These are phyloP conservation scores for Arthrobotrys iridis DNA, from an alignment of 2,329 filamentous ascomycete genomes.

Conservation along the genomic window DNA sequence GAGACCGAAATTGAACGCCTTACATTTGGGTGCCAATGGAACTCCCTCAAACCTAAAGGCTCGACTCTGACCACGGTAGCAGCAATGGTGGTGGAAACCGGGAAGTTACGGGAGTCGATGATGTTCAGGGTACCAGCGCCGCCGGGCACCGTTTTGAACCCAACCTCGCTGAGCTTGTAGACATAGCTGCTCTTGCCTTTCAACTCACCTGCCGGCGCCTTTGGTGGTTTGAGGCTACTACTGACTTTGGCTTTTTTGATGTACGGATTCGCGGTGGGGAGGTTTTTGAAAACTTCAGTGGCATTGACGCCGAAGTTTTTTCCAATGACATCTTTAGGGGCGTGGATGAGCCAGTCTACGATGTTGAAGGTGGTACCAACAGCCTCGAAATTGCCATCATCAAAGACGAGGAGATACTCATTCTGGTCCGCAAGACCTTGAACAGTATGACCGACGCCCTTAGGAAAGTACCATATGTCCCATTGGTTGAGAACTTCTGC, in stretches of 20 bases:
- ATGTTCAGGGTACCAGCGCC: conserved; percentile 72
- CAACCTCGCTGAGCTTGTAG: conserved; percentile 65
- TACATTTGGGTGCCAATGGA: conserved; percentile 77
- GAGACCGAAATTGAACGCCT: conserved; percentile 57
- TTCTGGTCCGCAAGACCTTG: conserved; percentile 74
- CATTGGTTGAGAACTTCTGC: conserved; percentile 68
- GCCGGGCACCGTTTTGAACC: conserved; percentile 68
- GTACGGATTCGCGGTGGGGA: conserved; percentile 69
- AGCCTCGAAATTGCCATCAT: conserved; percentile 74
- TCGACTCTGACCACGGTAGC: conserved; percentile 72
- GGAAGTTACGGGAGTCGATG: conserved; percentile 75
- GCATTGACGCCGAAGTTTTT: conserved; percentile 75
- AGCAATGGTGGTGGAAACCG: conserved; percentile 72
- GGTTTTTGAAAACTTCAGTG: conserved; percentile 68
- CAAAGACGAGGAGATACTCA: conserved; percentile 74
- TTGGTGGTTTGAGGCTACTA: conserved; percentile 62
- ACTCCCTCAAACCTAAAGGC: conserved; percentile 71
- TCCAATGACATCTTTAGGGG: conserved; percentile 69
- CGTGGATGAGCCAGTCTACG: conserved; percentile 76
- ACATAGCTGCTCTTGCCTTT: conserved; percentile 71
- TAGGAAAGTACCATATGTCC: conserved; percentile 76
- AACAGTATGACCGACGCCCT: conserved; percentile 72
- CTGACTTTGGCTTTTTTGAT: conserved; percentile 70
- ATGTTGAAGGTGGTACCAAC: conserved; percentile 76
- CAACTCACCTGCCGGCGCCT: conserved; percentile 65